These are phyloP conservation scores for Solanum chacoense DNA, from an alignment of 305 asterid species.

Conservation along the genomic window DNA sequence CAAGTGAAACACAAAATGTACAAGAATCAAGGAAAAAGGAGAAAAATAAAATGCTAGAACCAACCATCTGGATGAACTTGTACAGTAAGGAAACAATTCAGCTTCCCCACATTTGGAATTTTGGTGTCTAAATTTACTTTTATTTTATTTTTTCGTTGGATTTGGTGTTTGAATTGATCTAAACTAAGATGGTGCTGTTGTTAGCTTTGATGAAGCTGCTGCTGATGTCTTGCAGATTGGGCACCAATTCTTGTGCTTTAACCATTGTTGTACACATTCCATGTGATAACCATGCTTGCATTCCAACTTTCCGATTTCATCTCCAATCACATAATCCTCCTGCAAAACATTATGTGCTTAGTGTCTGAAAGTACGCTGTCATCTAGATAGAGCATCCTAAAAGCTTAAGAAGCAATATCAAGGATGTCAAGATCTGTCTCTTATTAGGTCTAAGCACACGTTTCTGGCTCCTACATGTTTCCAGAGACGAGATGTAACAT, in stretches of 20 bases:
- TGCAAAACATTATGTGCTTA: slow-evolving; percentile 11
- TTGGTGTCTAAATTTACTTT: not conserved
- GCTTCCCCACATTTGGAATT: not conserved
- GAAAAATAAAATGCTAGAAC: not conserved
- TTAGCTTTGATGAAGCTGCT: slow-evolving; percentile 7
- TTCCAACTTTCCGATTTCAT: slow-evolving; percentile 53
- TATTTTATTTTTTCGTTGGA: not conserved
- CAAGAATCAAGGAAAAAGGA: not conserved
- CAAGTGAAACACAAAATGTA: not conserved
- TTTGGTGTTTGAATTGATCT: not conserved
- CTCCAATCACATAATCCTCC: slow-evolving; percentile 69
- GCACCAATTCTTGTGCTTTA: slow-evolving; percentile 69
- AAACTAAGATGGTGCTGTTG: not conserved
- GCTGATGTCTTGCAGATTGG: slow-evolving; percentile 81
- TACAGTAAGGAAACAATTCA: not conserved
- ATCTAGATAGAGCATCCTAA: not conserved
- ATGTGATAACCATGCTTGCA: slow-evolving; percentile 63
- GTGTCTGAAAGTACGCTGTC: not conserved
- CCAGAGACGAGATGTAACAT: not conserved
- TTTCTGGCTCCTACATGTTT: not conserved
- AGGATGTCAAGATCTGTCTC: not conserved
- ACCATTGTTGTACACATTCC: slow-evolving; percentile 62
- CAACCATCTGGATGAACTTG: not conserved
- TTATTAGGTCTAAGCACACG: not conserved
- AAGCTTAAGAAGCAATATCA: not conserved